phyloP scores from a whole-genome alignment of 1,284 basidiomycete genomes.

The Cutaneotrichosporon sp. region DNA sequence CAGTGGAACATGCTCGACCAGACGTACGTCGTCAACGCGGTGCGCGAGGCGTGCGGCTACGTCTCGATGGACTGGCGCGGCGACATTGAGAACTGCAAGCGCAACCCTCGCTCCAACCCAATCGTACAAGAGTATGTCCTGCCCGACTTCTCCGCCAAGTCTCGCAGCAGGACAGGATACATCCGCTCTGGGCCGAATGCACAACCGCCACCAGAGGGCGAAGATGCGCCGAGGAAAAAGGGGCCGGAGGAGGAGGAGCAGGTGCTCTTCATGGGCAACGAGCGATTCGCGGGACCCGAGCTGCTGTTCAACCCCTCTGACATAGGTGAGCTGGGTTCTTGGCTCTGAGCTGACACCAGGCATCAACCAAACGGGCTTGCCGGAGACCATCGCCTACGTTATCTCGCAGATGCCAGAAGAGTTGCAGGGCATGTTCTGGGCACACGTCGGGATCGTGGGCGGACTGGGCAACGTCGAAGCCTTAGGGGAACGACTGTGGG shows the following conservation, averaged over 20 bases:
- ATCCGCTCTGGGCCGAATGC: conserved; percentile 58
- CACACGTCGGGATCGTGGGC: conserved; percentile 85
- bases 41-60: conserved; percentile 84
- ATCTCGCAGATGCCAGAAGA: conserved; percentile 74
- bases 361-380: conserved; percentile 74
- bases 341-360: conserved; percentile 53
- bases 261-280: conserved; percentile 80
- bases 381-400: conserved; percentile 70
- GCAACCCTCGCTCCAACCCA: conserved; percentile 56
- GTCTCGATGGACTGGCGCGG: conserved; percentile 71
- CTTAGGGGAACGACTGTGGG: conserved; percentile 70
- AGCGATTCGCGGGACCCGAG: conserved; percentile 87
- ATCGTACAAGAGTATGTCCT: conserved; percentile 86
- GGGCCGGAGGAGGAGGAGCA: conserved; percentile 63
- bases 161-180: conserved; percentile 60
- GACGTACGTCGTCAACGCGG: conserved; percentile 85
- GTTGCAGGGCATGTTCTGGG: conserved; percentile 88
- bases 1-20: conserved; percentile 98
- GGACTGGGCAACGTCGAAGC: conserved; percentile 75
- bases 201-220: conserved; percentile 16
- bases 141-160: conserved; percentile 75
- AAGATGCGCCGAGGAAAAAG: conserved; percentile 4
- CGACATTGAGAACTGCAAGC: conserved; percentile 65
- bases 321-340: conserved; percentile 77
- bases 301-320: conserved; percentile 84